Base-by-base conservation (phyloP, 495 filamentous ascomycete species). In the Elaphomyces granulatus region DNA sequence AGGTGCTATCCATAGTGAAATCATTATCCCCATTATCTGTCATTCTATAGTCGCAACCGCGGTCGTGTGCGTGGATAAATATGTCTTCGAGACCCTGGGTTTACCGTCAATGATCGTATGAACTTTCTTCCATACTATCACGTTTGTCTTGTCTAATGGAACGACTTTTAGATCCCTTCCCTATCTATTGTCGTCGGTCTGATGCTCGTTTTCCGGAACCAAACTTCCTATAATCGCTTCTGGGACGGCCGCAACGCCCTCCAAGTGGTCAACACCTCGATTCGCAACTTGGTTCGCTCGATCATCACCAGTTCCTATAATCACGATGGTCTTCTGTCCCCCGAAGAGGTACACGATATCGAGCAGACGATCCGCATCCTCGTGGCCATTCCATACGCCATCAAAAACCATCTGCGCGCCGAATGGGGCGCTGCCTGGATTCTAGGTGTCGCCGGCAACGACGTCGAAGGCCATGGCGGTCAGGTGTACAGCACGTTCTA, bases 191-290 rank as follows among this genome's bases (percentile, higher is more conserved):
- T 86, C 37, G 80, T 85, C 17, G 81, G 81, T 51, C 52, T 86
- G 14, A 83, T 86, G 77, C 78, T 86, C 23, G 81, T 86, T 32
- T 84, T 84, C 64, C 74, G 81, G 10, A 83, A 86, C 45, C 64
- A 70, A 46, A 80, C 77, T 26, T 74, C 68, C 40, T 83, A 81
- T 57, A 80, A 80, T 42, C 66, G 78, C 2, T 83, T 81, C 59
- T 83, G 78, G 78, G 73, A 76, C 20, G 78, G 78, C 14, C 70
- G 75, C 21, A 75, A 74, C 37, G 60, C 69, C 17, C 63, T 81
- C 39, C 74, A 65, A 17, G 62, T 66, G 0, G 60, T 81, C 32
- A 66, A 66, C 39, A 79, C 77, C 20, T 64, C 58, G 23, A 63
- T 81, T 15, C 72, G 78, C 34, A 81, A 82, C 49, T 64, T 83